Conservation (phyloP, 768 basidiomycete genomes). For the Termitomyces sp. region DNA sequence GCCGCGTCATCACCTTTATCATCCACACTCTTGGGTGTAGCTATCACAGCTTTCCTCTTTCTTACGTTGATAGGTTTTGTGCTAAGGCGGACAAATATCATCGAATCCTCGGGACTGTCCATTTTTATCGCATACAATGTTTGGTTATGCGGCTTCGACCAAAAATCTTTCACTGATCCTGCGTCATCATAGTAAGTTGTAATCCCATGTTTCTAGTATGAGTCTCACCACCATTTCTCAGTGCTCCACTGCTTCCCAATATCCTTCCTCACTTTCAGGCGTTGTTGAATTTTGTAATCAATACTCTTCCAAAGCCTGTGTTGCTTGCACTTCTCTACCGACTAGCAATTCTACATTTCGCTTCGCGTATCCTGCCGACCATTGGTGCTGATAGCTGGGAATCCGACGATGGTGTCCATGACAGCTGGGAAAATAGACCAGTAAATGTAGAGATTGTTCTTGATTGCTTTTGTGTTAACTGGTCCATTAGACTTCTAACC, state of each 20-base stretch:
- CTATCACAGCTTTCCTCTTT: slow-evolving; percentile 84
- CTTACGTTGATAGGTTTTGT: slow-evolving; percentile 89
- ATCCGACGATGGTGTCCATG: slow-evolving; percentile 52
- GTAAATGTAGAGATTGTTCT: slow-evolving; percentile 30
- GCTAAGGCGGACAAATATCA: slow-evolving; percentile 82
- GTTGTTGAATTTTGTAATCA: slow-evolving; percentile 72
- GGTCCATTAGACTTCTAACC: slow-evolving; percentile 56
- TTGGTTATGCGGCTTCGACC: slow-evolving; percentile 83
- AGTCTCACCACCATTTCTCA: slow-evolving; percentile 19
- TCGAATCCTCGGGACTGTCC: slow-evolving; percentile 85
- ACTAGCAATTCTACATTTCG: slow-evolving; percentile 73
- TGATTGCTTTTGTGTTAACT: slow-evolving; percentile 4
- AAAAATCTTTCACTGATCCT: slow-evolving; percentile 64
- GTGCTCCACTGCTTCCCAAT: slow-evolving; percentile 71
- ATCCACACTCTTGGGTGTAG: slow-evolving; percentile 83
- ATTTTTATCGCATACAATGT: slow-evolving; percentile 88
- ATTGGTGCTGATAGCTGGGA: slow-evolving; percentile 83
- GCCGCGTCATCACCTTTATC: slow-evolving; percentile 82
- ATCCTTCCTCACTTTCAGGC: slow-evolving; percentile 79
- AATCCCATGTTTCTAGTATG: neutral
- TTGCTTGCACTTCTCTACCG: slow-evolving; percentile 76
- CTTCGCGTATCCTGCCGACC: slow-evolving; percentile 77
- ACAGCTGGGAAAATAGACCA: slow-evolving; percentile 69
- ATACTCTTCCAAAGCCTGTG: slow-evolving; percentile 82
- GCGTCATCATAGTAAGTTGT: slow-evolving; percentile 69